These are phyloP conservation scores for Fraxinus greggii DNA, from an alignment of 305 asterid species.

Conservation along the genomic window DNA sequence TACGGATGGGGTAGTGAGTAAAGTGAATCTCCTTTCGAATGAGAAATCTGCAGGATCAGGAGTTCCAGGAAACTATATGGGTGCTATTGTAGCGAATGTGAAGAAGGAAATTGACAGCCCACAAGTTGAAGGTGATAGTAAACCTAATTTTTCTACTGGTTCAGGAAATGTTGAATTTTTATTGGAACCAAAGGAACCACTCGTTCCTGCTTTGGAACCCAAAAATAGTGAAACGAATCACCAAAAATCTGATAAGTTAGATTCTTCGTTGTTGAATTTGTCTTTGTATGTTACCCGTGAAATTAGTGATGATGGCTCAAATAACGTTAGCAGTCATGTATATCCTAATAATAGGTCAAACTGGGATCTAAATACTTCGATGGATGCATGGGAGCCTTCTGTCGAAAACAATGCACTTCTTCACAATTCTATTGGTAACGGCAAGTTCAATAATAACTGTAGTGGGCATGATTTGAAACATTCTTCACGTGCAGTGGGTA, in stretches of 20 bases:
- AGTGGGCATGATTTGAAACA: background rate
- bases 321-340: conserved; percentile 23
- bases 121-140: conserved; percentile 33
- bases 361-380: conserved; percentile 88
- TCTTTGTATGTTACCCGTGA: conserved; percentile 29
- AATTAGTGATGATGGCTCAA: conserved; percentile 26
- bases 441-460: conserved; percentile 19
- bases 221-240: conserved; percentile 23
- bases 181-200: conserved; percentile 38
- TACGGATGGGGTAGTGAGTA: conserved; percentile 26
- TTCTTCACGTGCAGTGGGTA: conserved; percentile 1
- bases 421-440: conserved; percentile 28
- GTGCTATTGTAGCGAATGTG: conserved; percentile 24
- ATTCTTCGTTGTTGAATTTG: conserved; percentile 53
- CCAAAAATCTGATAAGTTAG: conserved; percentile 35
- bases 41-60: conserved; percentile 31
- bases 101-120: conserved; percentile 44
- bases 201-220: conserved; percentile 29
- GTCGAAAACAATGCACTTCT: conserved; percentile 33
- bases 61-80: conserved; percentile 23
- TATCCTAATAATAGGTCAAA: conserved; percentile 49
- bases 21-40: conserved; percentile 22
- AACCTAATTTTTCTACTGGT: conserved; percentile 33
- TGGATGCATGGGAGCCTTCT: conserved; percentile 82
- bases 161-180: conserved; percentile 44